phyloP scores from a whole-genome alignment of 2,329 filamentous ascomycete species.

The Pyrenochaeta sp. region DNA sequence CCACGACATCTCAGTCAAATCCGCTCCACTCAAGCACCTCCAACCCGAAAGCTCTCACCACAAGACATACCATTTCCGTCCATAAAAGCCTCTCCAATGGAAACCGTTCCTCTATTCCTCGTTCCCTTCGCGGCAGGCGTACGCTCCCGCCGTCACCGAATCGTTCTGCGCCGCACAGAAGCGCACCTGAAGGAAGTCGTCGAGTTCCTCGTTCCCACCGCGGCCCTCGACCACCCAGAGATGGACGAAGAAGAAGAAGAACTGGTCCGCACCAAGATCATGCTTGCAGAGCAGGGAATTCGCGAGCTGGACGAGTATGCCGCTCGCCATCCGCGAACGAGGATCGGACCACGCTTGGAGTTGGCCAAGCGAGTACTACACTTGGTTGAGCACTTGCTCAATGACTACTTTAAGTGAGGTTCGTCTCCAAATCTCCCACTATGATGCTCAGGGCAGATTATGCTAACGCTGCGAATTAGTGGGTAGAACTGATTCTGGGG shows the following conservation, averaged over 20 bases:
- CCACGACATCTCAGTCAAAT: background rate
- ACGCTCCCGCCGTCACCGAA: slow-evolving; percentile 7
- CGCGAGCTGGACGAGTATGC: background rate
- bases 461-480: background rate
- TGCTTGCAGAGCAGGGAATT: background rate
- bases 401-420: background rate
- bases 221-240: no score
- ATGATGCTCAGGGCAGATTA: no score
- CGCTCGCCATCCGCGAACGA: background rate
- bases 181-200: background rate
- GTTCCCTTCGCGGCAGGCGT: slow-evolving; percentile 1
- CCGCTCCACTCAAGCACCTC: background rate
- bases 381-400: background rate
- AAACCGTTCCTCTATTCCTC: slow-evolving; percentile 2
- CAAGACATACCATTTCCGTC: background rate
- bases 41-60: background rate
- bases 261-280: background rate
- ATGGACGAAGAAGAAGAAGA: background rate
- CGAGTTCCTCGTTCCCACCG: no score
- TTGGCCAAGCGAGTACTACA: background rate
- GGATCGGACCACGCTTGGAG: background rate
- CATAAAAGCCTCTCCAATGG: slow-evolving; percentile 4
- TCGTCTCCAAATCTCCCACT: background rate
- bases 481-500: background rate
- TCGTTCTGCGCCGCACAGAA: slow-evolving; percentile 7